Conservation (phyloP, 352 stramenopile species). For the Phytophthora ohioensis region DNA sequence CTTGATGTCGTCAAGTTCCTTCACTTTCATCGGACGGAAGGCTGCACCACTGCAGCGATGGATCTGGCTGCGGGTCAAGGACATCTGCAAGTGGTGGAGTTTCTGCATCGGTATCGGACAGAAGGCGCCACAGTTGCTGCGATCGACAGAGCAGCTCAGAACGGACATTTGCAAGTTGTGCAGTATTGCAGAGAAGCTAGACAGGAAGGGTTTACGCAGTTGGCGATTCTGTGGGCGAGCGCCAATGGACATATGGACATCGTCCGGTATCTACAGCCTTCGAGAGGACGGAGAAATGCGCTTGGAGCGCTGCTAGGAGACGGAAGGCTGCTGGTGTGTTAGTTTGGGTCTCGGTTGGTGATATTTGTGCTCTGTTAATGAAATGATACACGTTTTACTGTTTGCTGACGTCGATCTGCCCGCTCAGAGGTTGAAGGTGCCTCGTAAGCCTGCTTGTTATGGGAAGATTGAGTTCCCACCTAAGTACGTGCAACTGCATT, state of each 20-base stretch:
- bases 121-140: constrained; percentile 49
- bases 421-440: too few species aligned
- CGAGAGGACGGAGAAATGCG: constrained; percentile 10
- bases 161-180: constrained; percentile 44
- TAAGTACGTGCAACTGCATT: too few species aligned
- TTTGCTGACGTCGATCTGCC: too few species aligned
- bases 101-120: constrained; percentile 40
- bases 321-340: constrained; percentile 32
- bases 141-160: constrained; percentile 51
- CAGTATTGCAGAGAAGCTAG: constrained; percentile 39
- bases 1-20: constrained; percentile 51
- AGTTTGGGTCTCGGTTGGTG: background rate
- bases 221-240: constrained; percentile 45
- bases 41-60: constrained; percentile 48
- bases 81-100: constrained; percentile 44
- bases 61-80: constrained; percentile 43
- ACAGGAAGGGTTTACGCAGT: constrained; percentile 34
- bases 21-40: constrained; percentile 38
- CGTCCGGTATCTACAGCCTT: constrained; percentile 34
- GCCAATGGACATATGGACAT: constrained; percentile 40
- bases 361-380: too few species aligned
- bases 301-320: constrained; percentile 24
- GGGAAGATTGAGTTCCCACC: too few species aligned
- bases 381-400: too few species aligned
- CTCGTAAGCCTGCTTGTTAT: too few species aligned